Conservation (phyloP, 768 basidiomycete species). For the Roridomyces roridus region DNA sequence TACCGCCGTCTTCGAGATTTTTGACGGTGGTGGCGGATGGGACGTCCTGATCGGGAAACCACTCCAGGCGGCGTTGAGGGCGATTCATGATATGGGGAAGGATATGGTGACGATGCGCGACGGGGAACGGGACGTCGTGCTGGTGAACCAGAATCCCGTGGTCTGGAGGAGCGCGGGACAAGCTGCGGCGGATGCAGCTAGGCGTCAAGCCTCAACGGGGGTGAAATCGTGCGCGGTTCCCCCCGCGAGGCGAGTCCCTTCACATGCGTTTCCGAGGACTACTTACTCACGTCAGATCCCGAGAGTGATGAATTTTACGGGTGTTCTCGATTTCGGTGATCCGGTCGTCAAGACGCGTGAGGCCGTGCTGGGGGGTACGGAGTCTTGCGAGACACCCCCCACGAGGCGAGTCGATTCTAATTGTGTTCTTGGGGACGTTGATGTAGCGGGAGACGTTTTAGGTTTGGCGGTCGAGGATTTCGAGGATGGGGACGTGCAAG, state of each 20-base stretch:
- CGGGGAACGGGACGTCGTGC: neutral
- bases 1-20: conserved; percentile 26
- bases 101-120: no score
- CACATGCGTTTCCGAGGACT: no score
- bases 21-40: conserved; percentile 27
- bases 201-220: no score
- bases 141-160: neutral
- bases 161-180: neutral
- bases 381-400: conserved; percentile 10
- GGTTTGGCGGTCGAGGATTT: no score
- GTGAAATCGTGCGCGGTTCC: no score
- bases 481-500: no score
- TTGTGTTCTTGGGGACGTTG: no score
- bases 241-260: no score
- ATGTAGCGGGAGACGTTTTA: no score
- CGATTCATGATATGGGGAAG: conserved; percentile 16
- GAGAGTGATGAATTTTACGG: neutral
- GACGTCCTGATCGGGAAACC: conserved; percentile 23
- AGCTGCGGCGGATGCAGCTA: no score
- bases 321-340: neutral
- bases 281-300: neutral
- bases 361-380: conserved; percentile 4
- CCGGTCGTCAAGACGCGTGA: neutral
- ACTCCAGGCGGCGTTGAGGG: conserved; percentile 11
- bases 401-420: conserved; percentile 9